Percentiles rank a stretch among this genome's conserved stretches.
These are phyloP conservation scores for Seiridium cupressi DNA, from an alignment of 2,329 filamentous ascomycete genomes.

Conservation along the genomic window DNA sequence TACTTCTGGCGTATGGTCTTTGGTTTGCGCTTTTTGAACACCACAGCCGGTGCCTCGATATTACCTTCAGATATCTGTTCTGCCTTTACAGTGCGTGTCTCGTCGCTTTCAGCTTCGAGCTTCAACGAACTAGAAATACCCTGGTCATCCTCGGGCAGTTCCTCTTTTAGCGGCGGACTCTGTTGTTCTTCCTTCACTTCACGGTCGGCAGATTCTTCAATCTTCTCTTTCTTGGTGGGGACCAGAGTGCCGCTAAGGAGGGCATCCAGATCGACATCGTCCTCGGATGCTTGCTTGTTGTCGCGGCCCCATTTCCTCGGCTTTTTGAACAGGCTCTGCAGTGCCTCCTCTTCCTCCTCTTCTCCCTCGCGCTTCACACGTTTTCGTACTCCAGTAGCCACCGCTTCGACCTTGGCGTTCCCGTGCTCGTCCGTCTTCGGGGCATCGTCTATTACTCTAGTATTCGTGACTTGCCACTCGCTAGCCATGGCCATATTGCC, in stretches of 20 bases:
- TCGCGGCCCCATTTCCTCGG: constrained; percentile 53
- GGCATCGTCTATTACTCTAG: constrained; percentile 53
- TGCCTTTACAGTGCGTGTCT: constrained; percentile 14
- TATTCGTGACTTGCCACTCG: constrained; percentile 76
- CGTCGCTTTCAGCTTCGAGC: constrained; percentile 23
- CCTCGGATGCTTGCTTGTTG: constrained; percentile 46
- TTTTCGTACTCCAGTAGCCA: constrained; percentile 60
- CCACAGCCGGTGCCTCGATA: constrained; percentile 42
- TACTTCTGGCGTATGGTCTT: constrained; percentile 63
- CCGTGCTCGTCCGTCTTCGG: constrained; percentile 36
- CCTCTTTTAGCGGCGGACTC: constrained; percentile 38
- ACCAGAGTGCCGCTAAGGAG: constrained; percentile 44
- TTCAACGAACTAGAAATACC: constrained; percentile 20
- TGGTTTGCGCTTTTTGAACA: constrained; percentile 80
- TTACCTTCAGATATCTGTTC: constrained; percentile 16
- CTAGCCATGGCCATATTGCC: constrained; percentile 83
- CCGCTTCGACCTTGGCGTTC: constrained; percentile 42
- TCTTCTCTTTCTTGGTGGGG: constrained; percentile 27
- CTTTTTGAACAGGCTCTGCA: constrained; percentile 60
- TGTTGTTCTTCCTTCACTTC: constrained; percentile 27
- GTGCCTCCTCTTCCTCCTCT: constrained; percentile 50
- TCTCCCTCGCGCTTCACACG: constrained; percentile 39
- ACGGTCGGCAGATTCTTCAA: constrained; percentile 14
- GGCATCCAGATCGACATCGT: constrained; percentile 60
- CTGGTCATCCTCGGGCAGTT: constrained; percentile 28